Base-by-base conservation (phyloP, 345 rosid species). In the Bruguiera parviflora region DNA sequence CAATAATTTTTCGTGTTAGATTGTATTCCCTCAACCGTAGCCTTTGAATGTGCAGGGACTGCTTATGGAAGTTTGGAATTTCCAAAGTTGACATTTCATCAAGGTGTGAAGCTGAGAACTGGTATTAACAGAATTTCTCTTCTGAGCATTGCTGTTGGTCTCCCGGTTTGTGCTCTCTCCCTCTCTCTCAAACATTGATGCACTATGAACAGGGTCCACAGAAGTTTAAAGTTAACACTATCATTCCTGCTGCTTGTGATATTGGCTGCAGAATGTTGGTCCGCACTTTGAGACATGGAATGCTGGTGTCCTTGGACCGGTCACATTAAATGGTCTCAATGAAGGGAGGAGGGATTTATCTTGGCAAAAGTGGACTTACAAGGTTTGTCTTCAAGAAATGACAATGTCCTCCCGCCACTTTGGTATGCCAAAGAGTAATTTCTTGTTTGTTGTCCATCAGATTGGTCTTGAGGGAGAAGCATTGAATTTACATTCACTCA, bases 251-350 rank as follows among this genome's bases (percentile, higher is more conserved):
- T 51, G 46, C 68, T 61, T 77, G 68, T 71, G 57, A 47, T 71
- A 55, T n/a, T 71, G 58, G 29, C 56, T 60, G 71, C 84, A 96
- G 99, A 96, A 96, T 72, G 92, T 96, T 32, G 99, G 99, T 73
- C 97, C 92, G 33, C 99, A 92, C 81, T 96, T 85, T 69, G 99
- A 96, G 89, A 90, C 87, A 71, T 96, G 98, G 98, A 96, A 92
- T 76, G 83, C 99, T 60, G 99, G 99, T 65, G 69, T 92, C 70
- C 92, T 96, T 46, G 99, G 99, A 35, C 99, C 99, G 4, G 95
- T 96, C 58, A 75, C 85, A 39, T 53, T 96, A 72, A 86, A 77
- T 25, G 99, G 97, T 74, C 88, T 92, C 52, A 77, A 82, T 61
- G 96, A 82, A 37, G 99, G 99, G 52, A 71, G 88, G 63, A 85